Evolutionary conservation across 768 basidiomycete species (phyloP).

Genomic region (Candolleomyces aberdarensis): DNA sequence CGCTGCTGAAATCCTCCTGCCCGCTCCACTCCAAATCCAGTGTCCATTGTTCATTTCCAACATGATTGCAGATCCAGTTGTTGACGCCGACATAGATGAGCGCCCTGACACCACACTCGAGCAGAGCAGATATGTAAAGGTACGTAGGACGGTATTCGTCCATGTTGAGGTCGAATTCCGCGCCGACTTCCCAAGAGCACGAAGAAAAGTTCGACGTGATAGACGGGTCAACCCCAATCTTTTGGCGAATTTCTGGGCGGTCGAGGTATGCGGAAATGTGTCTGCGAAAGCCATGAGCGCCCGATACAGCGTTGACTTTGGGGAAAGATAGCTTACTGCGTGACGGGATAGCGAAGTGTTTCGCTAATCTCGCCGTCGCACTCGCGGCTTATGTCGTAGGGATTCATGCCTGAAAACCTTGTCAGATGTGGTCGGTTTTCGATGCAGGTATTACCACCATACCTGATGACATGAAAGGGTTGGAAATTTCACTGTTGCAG

Average conservation of each 20-base stretch:
- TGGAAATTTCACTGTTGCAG: conserved; percentile 56
- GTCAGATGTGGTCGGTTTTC: background rate
- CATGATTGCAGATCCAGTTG: conserved; percentile 76
- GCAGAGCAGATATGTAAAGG: conserved; percentile 59
- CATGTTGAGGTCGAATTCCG: conserved; percentile 42
- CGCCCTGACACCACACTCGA: conserved; percentile 68
- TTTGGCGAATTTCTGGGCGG: conserved; percentile 45
- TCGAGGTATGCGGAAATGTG: conserved; percentile 61
- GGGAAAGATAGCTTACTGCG: conserved; percentile 20
- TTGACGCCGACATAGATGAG: conserved; percentile 70
- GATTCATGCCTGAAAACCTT: conserved; percentile 40
- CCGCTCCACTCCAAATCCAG: conserved; percentile 72
- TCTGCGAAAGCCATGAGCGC: conserved; percentile 27
- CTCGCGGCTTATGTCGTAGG: conserved; percentile 66
- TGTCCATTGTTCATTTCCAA: conserved; percentile 74
- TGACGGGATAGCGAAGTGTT: conserved; percentile 59
- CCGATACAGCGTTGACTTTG: background rate
- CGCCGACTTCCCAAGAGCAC: conserved; percentile 35
- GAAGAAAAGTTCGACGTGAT: conserved; percentile 32
- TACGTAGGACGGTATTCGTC: conserved; percentile 46
- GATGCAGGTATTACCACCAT: conserved; percentile 13
- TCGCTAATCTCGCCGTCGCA: conserved; percentile 49
- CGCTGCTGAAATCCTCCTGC: conserved; percentile 34
- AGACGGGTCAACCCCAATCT: conserved; percentile 61
- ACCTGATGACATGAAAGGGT: conserved; percentile 43